Conservation (phyloP, 2,329 filamentous ascomycete genomes). For the Paracorniculantispora psalliotae region DNA sequence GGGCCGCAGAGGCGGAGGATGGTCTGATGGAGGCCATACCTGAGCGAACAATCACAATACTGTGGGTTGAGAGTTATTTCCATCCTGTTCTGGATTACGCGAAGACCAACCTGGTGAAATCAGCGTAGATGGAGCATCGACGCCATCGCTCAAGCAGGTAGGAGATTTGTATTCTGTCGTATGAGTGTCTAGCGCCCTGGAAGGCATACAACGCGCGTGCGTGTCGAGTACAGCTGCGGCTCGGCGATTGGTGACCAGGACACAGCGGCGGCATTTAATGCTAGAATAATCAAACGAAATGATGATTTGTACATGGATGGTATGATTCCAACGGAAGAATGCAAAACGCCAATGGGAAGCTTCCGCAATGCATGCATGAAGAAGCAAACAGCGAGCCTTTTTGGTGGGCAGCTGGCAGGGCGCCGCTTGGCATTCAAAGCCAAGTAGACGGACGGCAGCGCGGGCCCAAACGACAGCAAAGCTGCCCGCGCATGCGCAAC, state of each 20-base stretch:
- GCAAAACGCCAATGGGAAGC: too few relatives aligned
- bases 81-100: neutral
- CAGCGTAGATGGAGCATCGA: neutral
- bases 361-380: neutral
- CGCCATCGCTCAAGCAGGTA: neutral
- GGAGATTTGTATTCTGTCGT: neutral
- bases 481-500: neutral
- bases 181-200: too few relatives aligned
- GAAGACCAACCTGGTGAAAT: neutral
- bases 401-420: neutral
- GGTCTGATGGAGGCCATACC: neutral
- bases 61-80: neutral
- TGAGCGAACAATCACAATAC: neutral
- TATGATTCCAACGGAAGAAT: neutral
- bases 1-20: neutral
- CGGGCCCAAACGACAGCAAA: too few relatives aligned
- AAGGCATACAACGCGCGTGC: too few relatives aligned
- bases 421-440: neutral
- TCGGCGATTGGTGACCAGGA: too few relatives aligned
- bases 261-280: too few relatives aligned
- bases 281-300: too few relatives aligned
- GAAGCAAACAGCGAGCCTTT: neutral
- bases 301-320: neutral
- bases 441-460: neutral
- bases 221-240: too few relatives aligned